These are phyloP conservation scores for Leishmania guyanensis DNA, from an alignment of 208 protist genomes.

Conservation along the genomic window DNA sequence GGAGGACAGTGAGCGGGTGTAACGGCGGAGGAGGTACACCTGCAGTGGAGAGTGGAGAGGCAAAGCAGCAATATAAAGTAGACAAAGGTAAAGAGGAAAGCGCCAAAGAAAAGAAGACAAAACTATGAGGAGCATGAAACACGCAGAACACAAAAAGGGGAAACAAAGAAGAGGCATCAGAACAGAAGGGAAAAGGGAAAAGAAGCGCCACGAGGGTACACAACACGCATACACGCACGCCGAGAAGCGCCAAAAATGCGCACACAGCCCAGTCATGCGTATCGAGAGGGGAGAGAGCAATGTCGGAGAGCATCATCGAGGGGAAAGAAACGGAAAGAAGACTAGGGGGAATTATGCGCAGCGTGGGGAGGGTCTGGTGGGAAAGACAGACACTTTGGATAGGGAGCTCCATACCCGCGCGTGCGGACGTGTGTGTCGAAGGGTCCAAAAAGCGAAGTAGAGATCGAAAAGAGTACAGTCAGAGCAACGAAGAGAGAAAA, in stretches of 20 bases:
- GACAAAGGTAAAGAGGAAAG: background rate
- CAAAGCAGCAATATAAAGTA: background rate
- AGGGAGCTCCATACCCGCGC: no score
- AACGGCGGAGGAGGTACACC: background rate
- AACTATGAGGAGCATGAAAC: no score
- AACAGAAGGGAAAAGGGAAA: background rate
- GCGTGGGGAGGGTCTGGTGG: no score
- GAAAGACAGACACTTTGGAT: no score
- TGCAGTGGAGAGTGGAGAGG: background rate
- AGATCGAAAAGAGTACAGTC: no score
- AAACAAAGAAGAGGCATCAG: background rate
- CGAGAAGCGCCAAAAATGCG: background rate
- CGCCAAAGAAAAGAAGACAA: background rate
- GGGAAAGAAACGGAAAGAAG: no score
- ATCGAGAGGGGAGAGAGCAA: background rate
- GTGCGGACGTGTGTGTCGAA: no score
- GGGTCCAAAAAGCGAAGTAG: no score
- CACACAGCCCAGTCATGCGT: background rate
- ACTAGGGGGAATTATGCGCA: no score
- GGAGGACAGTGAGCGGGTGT: background rate
- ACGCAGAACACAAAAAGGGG: background rate
- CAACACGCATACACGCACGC: background rate
- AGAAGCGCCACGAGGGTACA: background rate
- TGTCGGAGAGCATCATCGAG: background rate
- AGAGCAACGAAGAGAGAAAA: no score